Percentiles rank a stretch among this genome's conserved stretches.
Evolutionary conservation across 352 stramenopile genomes (phyloP).

Genomic region (Globisporangium yorkense): DNA sequence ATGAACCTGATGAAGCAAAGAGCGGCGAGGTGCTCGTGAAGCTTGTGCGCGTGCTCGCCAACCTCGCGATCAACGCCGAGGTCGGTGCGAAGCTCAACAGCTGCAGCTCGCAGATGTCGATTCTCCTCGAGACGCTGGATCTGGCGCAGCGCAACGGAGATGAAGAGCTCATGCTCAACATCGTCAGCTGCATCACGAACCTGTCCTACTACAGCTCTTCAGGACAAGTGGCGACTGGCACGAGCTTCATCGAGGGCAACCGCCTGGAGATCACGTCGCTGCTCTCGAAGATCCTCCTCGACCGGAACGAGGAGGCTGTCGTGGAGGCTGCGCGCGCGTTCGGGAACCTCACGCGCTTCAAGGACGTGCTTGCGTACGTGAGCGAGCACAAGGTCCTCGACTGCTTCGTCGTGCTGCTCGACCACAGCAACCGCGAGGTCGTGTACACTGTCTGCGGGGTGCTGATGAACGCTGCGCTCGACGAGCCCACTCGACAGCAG

Average conservation of each 20-base stretch:
- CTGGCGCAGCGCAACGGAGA: constrained; percentile 22
- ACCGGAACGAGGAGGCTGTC: constrained; percentile 79
- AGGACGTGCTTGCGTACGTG: constrained; percentile 56
- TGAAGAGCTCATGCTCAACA: constrained; percentile 87
- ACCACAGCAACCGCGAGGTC: constrained; percentile 74
- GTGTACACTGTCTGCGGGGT: constrained; percentile 75
- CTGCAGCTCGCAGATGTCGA: constrained; percentile 18
- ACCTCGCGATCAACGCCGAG: constrained; percentile 74
- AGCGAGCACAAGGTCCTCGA: constrained; percentile 51
- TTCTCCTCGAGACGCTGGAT: constrained; percentile 43
- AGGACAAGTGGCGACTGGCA: not conserved
- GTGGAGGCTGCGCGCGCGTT: constrained; percentile 79
- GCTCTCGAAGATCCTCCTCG: constrained; percentile 45
- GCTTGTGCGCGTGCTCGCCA: constrained; percentile 72
- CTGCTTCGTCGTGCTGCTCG: constrained; percentile 66
- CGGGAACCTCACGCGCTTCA: constrained; percentile 79
- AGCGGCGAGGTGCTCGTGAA: constrained; percentile 75
- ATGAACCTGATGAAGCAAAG: constrained; percentile 13
- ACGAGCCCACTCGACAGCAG: constrained; percentile 23
- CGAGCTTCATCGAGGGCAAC: constrained; percentile 39
- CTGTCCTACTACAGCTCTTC: constrained; percentile 62
- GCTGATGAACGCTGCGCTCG: constrained; percentile 80
- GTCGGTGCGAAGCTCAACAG: constrained; percentile 41
- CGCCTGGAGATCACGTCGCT: constrained; percentile 32
- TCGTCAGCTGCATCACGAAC: constrained; percentile 85